Evolutionary conservation across 352 stramenopile genomes (phyloP), one percentile per base, ranked within the genome.

Genomic region (Achlya hypogyna): DNA sequence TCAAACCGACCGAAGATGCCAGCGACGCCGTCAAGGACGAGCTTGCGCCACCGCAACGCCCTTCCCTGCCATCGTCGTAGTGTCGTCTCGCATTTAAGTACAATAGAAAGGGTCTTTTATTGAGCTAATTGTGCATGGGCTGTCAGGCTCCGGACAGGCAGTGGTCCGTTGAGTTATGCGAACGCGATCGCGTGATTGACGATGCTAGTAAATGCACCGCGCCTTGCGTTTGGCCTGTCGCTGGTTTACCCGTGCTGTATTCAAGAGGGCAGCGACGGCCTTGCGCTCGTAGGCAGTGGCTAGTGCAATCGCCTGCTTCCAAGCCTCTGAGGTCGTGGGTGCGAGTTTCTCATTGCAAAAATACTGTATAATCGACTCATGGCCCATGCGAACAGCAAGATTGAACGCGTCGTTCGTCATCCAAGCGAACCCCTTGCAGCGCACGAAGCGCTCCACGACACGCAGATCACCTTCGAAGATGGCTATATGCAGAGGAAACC

Each of bases 401-500:
- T 40, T 45, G 16, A 65, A 34, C 9, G 59, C 59, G 25, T 65
- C 59, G n/a, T 18, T 12, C 27, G 59, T 58, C 4, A 58, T 12
- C 59, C 59, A 65, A 3, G 35, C 18, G 20, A 10, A 6, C 2
- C 59, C 47, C 2, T 31, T 27, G 25, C 59, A 65, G 4, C 8
- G 28, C 5, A 56, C 23, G 23, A 27, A 65, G 5, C 47, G 59
- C 47, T 31, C 5, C 27, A 65, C 59, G 0, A 65, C 42, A 12
- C 10, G 8, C 12, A 65, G 28, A 4, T 28, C 10, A 40, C 47
- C 47, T 58, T 65, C 59, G 28, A 65, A 20, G 22, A 65, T 54
- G 10, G 59, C 59, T 9, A 53, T 12, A 27, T 65, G 59, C 59
- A 65, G 25, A 6, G 59, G 59, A 20, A 56, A 65, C 14, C 59